Evolutionary conservation across 2,329 filamentous ascomycete species (phyloP).

Genomic region (Coccinonectria pachysandricola): DNA sequence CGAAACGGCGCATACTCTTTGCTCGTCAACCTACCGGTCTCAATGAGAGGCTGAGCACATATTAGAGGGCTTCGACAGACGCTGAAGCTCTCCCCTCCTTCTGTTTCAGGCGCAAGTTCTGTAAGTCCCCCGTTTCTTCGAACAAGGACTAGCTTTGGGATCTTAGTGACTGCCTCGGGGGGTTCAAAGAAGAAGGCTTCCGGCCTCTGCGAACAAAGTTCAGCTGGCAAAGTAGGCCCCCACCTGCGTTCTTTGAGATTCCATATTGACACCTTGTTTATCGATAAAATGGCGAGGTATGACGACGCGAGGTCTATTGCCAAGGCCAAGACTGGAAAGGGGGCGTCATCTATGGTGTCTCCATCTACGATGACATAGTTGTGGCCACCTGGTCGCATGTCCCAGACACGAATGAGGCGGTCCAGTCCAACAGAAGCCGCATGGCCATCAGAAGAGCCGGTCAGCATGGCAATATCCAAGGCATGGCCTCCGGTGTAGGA

Average conservation of each 20-base stretch:
- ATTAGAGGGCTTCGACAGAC: constrained; percentile 44
- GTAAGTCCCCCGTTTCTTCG: constrained; percentile 53
- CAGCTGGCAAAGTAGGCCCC: constrained; percentile 42
- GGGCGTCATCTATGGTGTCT: constrained; percentile 30
- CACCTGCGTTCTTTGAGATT: constrained; percentile 47
- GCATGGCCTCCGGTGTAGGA: constrained; percentile 53
- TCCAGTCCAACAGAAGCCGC: constrained; percentile 63
- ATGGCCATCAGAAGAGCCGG: constrained; percentile 51
- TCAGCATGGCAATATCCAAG: constrained; percentile 58
- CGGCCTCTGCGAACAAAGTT: constrained; percentile 42
- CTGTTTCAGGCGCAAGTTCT: constrained; percentile 41
- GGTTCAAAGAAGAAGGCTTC: constrained; percentile 54
- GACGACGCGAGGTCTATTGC: constrained; percentile 54
- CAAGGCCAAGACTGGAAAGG: constrained; percentile 51
- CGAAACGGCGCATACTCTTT: no score
- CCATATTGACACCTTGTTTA: constrained; percentile 51
- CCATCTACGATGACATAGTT: constrained; percentile 33
- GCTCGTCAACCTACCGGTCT: constrained; percentile 30
- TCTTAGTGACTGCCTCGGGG: constrained; percentile 20
- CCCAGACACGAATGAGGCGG: constrained; percentile 56
- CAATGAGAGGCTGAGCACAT: constrained; percentile 36
- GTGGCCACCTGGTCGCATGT: constrained; percentile 36
- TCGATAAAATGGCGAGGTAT: constrained; percentile 57
- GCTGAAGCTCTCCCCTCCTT: constrained; percentile 28
- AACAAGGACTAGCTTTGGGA: constrained; percentile 47